Evolutionary conservation across 2,329 filamentous ascomycete genomes (phyloP).

Genomic region (Sporothrix sp.): DNA sequence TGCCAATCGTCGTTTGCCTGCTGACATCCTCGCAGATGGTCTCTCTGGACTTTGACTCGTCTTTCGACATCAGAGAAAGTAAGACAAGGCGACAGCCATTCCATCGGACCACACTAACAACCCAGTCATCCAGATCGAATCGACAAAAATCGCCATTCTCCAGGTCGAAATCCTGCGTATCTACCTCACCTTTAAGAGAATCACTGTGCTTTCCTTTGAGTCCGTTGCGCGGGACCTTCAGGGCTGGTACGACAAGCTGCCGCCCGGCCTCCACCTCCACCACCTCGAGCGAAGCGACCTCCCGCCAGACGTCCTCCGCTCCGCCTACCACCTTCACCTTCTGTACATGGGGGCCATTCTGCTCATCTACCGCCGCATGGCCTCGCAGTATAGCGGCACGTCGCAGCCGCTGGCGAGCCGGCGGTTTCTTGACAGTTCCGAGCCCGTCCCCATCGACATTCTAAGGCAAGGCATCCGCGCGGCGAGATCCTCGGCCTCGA

Average conservation of each 20-base stretch:
- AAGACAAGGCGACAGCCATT: too few species aligned
- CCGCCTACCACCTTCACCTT: slow-evolving; percentile 25
- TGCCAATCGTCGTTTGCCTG: too few species aligned
- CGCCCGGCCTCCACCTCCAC: slow-evolving; percentile 20
- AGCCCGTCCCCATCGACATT: slow-evolving; percentile 3
- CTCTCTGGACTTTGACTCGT: slow-evolving; percentile 19
- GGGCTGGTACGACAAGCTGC: slow-evolving; percentile 23
- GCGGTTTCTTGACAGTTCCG: slow-evolving; percentile 1
- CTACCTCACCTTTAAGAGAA: slow-evolving; percentile 23
- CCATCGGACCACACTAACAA: background rate
- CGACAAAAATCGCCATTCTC: slow-evolving; percentile 24
- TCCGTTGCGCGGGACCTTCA: slow-evolving; percentile 23
- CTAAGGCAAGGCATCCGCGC: slow-evolving; percentile 21
- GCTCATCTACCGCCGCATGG: slow-evolving; percentile 25
- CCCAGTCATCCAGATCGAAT: slow-evolving; percentile 23
- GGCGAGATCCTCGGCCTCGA: slow-evolving; percentile 21
- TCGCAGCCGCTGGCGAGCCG: background rate
- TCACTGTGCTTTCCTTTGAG: slow-evolving; percentile 21
- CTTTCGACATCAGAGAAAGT: slow-evolving; percentile 20
- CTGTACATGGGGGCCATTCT: slow-evolving; percentile 26
- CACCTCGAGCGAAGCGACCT: background rate
- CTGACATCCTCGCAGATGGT: slow-evolving; percentile 15
- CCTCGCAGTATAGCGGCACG: slow-evolving; percentile 19
- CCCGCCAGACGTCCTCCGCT: slow-evolving; percentile 16
- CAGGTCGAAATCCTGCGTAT: slow-evolving; percentile 24